Conservation (phyloP, 2,329 filamentous ascomycete species). For the Celoporthe dispersa region DNA sequence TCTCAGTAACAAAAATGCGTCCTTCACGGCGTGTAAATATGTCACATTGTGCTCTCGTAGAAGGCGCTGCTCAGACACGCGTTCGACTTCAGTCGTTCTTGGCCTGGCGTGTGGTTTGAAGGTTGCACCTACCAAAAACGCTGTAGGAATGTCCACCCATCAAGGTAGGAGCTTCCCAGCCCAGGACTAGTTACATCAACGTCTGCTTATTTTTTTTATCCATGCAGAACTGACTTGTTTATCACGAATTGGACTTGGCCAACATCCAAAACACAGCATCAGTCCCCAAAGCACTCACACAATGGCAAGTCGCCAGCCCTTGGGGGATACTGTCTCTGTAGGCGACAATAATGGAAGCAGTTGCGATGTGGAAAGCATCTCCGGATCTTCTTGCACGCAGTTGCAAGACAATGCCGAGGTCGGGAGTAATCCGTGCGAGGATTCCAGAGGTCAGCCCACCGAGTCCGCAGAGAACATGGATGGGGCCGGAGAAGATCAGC, state of each 20-base stretch:
- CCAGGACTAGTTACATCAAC: background rate
- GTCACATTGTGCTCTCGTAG: too few species aligned
- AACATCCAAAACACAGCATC: background rate
- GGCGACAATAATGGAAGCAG: background rate
- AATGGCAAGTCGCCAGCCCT: background rate
- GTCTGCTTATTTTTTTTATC: background rate
- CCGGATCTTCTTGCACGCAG: background rate
- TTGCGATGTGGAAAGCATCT: background rate
- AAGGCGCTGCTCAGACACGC: too few species aligned
- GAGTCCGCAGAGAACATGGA: background rate
- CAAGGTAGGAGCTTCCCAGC: background rate
- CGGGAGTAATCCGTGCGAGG: background rate
- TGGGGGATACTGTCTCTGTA: background rate
- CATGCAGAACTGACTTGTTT: background rate
- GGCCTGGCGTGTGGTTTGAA: background rate
- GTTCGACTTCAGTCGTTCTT: too few species aligned
- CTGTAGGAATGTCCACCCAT: background rate
- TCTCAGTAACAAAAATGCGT: too few species aligned
- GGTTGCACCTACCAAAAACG: background rate
- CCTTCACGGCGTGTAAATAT: too few species aligned
- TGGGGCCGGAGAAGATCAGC: background rate
- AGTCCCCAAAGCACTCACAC: background rate
- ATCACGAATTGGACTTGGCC: background rate
- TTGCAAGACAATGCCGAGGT: background rate
- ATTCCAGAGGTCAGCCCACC: background rate